Conservation (phyloP, 2,329 filamentous ascomycete genomes). For the Apiospora koreana region DNA sequence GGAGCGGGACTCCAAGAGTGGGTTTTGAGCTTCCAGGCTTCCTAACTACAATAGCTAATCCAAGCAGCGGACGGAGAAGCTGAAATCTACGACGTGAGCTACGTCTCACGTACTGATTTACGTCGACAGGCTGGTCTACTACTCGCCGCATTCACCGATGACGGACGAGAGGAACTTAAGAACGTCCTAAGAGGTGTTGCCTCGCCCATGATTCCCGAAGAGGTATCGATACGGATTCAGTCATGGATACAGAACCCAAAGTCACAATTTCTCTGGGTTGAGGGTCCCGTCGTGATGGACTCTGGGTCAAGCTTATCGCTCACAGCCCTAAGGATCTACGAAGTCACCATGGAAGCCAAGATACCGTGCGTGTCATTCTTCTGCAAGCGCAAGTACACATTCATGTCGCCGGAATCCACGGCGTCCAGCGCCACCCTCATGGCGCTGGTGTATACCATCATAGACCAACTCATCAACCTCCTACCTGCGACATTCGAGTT, state of each 20-base stretch:
- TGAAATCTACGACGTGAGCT: not conserved
- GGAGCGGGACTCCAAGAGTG: not conserved
- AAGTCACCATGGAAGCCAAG: not conserved
- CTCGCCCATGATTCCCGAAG: not conserved
- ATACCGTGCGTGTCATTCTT: constrained; percentile 8
- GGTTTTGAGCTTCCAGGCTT: not conserved
- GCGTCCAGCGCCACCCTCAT: not conserved
- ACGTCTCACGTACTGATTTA: not conserved
- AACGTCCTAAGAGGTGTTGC: not conserved
- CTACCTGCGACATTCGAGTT: not conserved
- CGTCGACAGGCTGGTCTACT: not conserved
- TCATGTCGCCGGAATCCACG: not conserved
- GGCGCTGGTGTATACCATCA: not conserved
- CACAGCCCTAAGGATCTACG: not conserved
- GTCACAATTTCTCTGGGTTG: not conserved
- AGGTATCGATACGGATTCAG: not conserved
- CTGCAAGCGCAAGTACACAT: constrained; percentile 11
- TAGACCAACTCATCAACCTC: not conserved
- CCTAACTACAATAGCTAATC: not conserved
- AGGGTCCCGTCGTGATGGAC: not conserved
- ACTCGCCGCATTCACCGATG: not conserved
- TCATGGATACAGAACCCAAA: not conserved
- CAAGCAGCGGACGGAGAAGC: not conserved
- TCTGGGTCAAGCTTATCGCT: not conserved
- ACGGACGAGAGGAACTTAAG: not conserved